phyloP scores from a whole-genome alignment of 192 early-diverging fungal species.

The Dissophora ornata region DNA sequence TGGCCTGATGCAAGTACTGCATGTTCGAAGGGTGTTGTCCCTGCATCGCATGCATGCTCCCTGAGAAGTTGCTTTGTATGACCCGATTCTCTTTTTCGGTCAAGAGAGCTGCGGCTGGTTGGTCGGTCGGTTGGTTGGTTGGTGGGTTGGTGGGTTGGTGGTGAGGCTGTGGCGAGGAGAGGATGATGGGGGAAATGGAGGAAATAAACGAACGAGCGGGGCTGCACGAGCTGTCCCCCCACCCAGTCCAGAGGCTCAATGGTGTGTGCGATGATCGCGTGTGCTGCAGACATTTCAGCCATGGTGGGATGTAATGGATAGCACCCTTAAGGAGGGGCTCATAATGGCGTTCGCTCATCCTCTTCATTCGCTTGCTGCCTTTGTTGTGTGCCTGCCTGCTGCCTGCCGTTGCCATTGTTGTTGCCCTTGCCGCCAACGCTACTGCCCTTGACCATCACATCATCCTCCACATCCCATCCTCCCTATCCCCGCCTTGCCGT shows the following conservation, averaged over 20 bases:
- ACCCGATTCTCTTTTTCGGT: background rate
- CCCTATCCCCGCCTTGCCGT: background rate
- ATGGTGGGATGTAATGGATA: background rate
- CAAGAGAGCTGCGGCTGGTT: too few relatives aligned
- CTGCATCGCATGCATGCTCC: conserved; percentile 26
- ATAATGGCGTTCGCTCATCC: too few relatives aligned
- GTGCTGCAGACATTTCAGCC: background rate
- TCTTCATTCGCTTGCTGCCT: background rate
- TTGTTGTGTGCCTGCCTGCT: background rate
- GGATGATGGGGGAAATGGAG: too few relatives aligned
- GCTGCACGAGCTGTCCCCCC: too few relatives aligned
- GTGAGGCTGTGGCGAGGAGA: too few relatives aligned
- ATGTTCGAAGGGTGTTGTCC: conserved; percentile 31
- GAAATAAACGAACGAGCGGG: too few relatives aligned
- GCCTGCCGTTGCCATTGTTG: background rate
- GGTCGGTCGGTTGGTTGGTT: too few relatives aligned
- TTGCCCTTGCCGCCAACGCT: background rate
- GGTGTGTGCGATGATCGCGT: too few relatives aligned
- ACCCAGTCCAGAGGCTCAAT: too few relatives aligned
- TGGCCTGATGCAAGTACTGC: conserved; percentile 36
- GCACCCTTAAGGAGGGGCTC: background rate
- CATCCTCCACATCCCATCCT: background rate
- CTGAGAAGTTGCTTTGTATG: background rate
- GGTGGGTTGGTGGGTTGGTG: background rate
- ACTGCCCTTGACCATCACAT: background rate